Evolutionary conservation across 2,329 filamentous ascomycete genomes (phyloP).

Genomic region (Chrysosporium keratinophilum): DNA sequence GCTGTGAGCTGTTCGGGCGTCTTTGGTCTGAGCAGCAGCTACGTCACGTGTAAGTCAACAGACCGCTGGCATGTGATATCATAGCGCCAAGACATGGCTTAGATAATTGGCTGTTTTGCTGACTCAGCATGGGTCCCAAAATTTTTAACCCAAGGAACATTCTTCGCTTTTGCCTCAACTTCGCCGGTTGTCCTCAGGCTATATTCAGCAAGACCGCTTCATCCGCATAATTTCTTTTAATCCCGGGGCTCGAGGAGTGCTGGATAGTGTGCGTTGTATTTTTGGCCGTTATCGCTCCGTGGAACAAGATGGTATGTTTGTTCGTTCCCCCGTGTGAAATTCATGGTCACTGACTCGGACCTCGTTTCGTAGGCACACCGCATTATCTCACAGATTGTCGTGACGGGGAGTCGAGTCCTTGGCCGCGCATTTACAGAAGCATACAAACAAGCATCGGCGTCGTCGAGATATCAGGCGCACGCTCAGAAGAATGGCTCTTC

Average conservation of each 20-base stretch:
- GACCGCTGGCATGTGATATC: neutral
- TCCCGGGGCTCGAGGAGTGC: neutral
- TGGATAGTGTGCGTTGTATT: neutral
- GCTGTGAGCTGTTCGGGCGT: neutral
- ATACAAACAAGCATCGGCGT: constrained; percentile 87
- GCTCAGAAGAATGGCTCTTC: constrained; percentile 50
- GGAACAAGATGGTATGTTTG: constrained; percentile 1
- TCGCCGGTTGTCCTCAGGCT: neutral
- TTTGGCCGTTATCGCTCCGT: neutral
- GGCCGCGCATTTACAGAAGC: constrained; percentile 88
- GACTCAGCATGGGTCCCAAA: neutral
- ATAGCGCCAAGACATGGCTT: neutral
- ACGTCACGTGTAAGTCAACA: neutral
- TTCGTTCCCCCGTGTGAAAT: neutral
- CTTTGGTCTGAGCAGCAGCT: neutral
- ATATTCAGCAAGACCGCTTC: neutral
- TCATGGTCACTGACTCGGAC: neutral
- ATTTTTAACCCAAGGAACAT: neutral
- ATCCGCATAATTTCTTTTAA: neutral
- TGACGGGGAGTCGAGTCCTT: constrained; percentile 83
- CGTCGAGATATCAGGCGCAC: constrained; percentile 68
- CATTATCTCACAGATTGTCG: constrained; percentile 83
- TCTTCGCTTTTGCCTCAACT: constrained; percentile 6
- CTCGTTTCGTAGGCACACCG: constrained; percentile 62
- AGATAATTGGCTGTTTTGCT: neutral